phyloP scores from a whole-genome alignment of 2,329 filamentous ascomycete genomes.

The Fusarium foetens region DNA sequence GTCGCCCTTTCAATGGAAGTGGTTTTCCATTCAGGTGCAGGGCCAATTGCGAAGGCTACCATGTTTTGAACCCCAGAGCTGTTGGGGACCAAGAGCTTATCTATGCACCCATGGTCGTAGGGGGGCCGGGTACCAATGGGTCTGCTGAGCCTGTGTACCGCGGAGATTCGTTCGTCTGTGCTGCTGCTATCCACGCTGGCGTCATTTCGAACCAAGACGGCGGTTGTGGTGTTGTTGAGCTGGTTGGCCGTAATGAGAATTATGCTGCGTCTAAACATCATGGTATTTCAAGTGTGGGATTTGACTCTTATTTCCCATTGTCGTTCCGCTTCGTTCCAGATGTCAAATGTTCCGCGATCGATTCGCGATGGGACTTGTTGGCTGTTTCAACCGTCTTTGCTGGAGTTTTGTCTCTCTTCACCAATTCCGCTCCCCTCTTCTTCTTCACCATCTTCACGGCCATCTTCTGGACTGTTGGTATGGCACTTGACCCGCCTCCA shows the following conservation, averaged over 20 bases:
- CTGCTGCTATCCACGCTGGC: slow-evolving; percentile 84
- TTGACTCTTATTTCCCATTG: slow-evolving; percentile 90
- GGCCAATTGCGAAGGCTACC: slow-evolving; percentile 73
- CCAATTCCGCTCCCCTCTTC: slow-evolving; percentile 80
- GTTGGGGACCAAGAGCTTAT: slow-evolving; percentile 76
- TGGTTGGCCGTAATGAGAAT: slow-evolving; percentile 73
- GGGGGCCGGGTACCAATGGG: slow-evolving; percentile 64
- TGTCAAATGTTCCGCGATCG: slow-evolving; percentile 74
- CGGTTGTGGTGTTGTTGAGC: slow-evolving; percentile 82
- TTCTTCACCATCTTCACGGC: slow-evolving; percentile 86
- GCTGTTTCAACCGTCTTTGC: slow-evolving; percentile 85
- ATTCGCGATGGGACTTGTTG: slow-evolving; percentile 86
- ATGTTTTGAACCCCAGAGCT: slow-evolving; percentile 76
- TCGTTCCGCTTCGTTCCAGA: slow-evolving; percentile 79
- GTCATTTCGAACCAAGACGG: slow-evolving; percentile 76
- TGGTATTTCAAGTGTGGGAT: slow-evolving; percentile 79
- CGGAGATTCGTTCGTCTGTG: slow-evolving; percentile 89
- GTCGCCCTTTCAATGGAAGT: slow-evolving; percentile 77
- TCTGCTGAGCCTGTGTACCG: slow-evolving; percentile 73
- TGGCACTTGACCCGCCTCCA: slow-evolving; percentile 87
- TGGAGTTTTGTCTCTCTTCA: slow-evolving; percentile 81
- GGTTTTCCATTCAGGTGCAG: slow-evolving; percentile 80
- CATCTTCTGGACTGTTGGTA: slow-evolving; percentile 88
- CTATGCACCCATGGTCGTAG: slow-evolving; percentile 73
- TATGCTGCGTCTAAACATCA: slow-evolving; percentile 74